Conservation (phyloP, 805 yeast genomes). For the Saturnispora diversa region DNA sequence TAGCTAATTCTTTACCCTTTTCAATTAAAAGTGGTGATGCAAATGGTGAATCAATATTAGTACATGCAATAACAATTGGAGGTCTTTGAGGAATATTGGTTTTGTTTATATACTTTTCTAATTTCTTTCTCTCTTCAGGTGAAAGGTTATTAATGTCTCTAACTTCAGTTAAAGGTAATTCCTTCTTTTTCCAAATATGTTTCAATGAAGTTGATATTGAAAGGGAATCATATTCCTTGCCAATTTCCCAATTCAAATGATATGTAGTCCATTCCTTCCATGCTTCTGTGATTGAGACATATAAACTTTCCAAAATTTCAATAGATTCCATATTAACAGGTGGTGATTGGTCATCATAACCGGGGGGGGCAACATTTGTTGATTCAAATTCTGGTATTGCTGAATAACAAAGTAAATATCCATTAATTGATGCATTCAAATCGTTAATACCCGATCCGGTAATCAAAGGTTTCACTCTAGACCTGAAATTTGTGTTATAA, state of each 20-base stretch:
- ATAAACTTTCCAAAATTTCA: constrained; percentile 38
- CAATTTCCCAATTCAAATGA: constrained; percentile 49
- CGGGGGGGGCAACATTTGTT: constrained; percentile 15
- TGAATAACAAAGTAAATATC: constrained; percentile 61
- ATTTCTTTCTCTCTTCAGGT: constrained; percentile 5
- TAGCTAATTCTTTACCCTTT: constrained; percentile 50
- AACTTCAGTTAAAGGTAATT: constrained; percentile 9
- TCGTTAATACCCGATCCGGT: constrained; percentile 78
- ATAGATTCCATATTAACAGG: constrained; percentile 16
- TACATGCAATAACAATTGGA: constrained; percentile 60
- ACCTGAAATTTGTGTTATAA: constrained; percentile 19
- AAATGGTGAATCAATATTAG: constrained; percentile 48
- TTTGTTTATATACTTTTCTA: background rate
- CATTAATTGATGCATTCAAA: constrained; percentile 66
- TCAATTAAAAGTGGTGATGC: constrained; percentile 54
- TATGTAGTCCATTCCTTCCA: constrained; percentile 61
- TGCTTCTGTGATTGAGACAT: constrained; percentile 57
- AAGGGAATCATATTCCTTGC: constrained; percentile 61
- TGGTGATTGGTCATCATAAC: constrained; percentile 7
- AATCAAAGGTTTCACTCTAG: constrained; percentile 51
- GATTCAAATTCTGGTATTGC: constrained; percentile 53
- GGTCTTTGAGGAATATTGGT: constrained; percentile 32
- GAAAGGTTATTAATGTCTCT: constrained; percentile 3
- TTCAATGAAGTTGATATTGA: constrained; percentile 51
- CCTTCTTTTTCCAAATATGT: constrained; percentile 44